Evolutionary conservation across 257 asterid genomes (phyloP), one percentile per base, ranked within the genome.

Genomic region (Solanum dulcamara): DNA sequence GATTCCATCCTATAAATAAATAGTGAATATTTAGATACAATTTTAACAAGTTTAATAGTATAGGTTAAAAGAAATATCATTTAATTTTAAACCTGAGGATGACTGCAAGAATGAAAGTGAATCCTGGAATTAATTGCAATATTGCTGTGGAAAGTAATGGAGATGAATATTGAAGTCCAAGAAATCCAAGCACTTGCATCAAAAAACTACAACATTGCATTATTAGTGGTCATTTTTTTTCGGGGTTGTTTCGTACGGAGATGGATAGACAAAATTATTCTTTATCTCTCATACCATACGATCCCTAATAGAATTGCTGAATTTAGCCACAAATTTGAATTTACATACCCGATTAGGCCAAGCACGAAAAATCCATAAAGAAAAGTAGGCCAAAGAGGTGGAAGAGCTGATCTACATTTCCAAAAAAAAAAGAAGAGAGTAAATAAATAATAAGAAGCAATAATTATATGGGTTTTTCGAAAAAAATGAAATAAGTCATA

Each of bases 91-190:
- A 93, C 97, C 97, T 91, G 87, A 94, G 87, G 44, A 94, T 42
- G 77, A 93, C 88, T 7, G 97, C 94, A 11, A 94, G 66, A 17
- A 92, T 35, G 86, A 92, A 93, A 72, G 95, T 94, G 90, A 94
- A 89, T 11, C 92, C 95, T 4, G 98, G 98, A 83, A 90, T 83
- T 84, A 94, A 91, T 88, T 93, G 92, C 72, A 94, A 88, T 84
- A 94, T 83, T 20, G 94, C 88, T 37, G 93, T 82, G 18, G 92
- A 86, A 80, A 94, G 92, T 22, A 94, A 64, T 48, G 98, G 93
- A 24, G 95, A 85, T 50, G 92, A 89, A 68, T 86, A 92, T 80
- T 80, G 38, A n/a, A 91, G 57, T 26, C 97, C 98, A 37, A 90
- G 83, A 51, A 88, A 85, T 42, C 97, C 97, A 40, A 92, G 28